A percentile compares a stretch with the other conserved stretches of the same genome.
Conservation (phyloP, 768 basidiomycete genomes). For the Xerocomellus dryophilus region DNA sequence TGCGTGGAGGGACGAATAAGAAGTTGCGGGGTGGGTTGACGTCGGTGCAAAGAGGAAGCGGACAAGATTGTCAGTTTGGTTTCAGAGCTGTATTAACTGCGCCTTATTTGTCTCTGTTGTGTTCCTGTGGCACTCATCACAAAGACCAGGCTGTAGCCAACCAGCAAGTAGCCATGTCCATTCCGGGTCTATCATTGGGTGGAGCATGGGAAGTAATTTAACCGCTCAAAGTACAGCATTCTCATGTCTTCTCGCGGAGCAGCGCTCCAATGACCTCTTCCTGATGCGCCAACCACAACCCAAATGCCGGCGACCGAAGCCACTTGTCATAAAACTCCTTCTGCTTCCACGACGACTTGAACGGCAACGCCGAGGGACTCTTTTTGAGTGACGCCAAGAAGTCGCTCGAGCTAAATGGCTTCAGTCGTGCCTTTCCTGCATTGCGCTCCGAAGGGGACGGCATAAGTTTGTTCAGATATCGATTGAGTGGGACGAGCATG, state of each 20-base stretch:
- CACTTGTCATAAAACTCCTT: slow-evolving; percentile 77
- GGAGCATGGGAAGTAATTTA: neutral
- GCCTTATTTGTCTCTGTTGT: slow-evolving; percentile 28
- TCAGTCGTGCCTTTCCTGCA: slow-evolving; percentile 42
- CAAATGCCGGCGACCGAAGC: slow-evolving; percentile 74
- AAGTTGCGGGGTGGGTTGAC: slow-evolving; percentile 1
- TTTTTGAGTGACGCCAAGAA: slow-evolving; percentile 74
- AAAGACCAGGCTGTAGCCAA: too few relatives aligned
- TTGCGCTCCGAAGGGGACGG: slow-evolving; percentile 56
- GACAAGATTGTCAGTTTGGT: slow-evolving; percentile 6
- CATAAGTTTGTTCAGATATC: slow-evolving; percentile 87
- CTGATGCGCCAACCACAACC: slow-evolving; percentile 74
- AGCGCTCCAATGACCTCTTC: slow-evolving; percentile 66
- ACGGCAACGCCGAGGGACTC: slow-evolving; percentile 70
- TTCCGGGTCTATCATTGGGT: neutral
- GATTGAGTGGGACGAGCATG: slow-evolving; percentile 83
- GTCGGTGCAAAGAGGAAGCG: slow-evolving; percentile 14
- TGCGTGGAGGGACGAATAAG: slow-evolving; percentile 8
- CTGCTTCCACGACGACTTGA: slow-evolving; percentile 61
- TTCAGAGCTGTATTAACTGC: slow-evolving; percentile 15
- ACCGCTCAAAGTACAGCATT: neutral
- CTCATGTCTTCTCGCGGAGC: slow-evolving; percentile 32
- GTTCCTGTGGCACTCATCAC: slow-evolving; percentile 22
- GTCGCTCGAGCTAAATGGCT: slow-evolving; percentile 63
- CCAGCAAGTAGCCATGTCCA: too few relatives aligned